These are phyloP conservation scores for Linderniella brevidens DNA, from an alignment of 257 asterid genomes.

Conservation along the genomic window DNA sequence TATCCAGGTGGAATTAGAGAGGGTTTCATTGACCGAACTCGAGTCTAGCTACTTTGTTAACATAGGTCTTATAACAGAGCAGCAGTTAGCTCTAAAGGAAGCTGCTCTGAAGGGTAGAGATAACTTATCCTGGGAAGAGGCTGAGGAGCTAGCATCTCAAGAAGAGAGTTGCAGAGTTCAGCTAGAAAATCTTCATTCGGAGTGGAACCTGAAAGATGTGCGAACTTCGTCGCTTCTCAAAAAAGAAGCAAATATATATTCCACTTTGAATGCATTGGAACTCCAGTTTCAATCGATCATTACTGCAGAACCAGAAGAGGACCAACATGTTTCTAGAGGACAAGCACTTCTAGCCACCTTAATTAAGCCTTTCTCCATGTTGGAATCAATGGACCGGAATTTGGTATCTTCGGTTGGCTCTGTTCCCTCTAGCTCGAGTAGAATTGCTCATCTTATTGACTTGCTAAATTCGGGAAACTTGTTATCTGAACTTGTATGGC, in stretches of 20 bases:
- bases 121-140: conserved; percentile 97
- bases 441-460: conserved; percentile 42
- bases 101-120: conserved; percentile 91
- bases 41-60: conserved; percentile 83
- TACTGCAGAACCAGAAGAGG: conserved; percentile 36
- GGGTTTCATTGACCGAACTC: conserved; percentile 57
- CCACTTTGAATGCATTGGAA: conserved; percentile 42
- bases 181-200: conserved; percentile 75
- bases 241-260: conserved; percentile 50
- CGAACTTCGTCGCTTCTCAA: conserved; percentile 50
- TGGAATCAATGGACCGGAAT: conserved; percentile 64
- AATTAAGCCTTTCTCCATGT: conserved; percentile 64
- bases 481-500: conserved; percentile 64
- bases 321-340: conserved; percentile 43
- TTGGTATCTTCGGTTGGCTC: conserved; percentile 31
- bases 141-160: conserved; percentile 97
- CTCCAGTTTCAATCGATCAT: conserved; percentile 47
- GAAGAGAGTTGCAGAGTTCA: conserved; percentile 95
- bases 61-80: conserved; percentile 83
- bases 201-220: conserved; percentile 83
- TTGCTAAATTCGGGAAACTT: conserved; percentile 57
- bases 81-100: conserved; percentile 91
- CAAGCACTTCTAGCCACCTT: conserved; percentile 46
- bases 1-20: conserved; percentile 80
- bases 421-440: conserved; percentile 29